A percentile compares a stretch with the other conserved stretches of the same genome.
Conservation (phyloP, 2,329 filamentous ascomycete species). For the Fusarium pseudoanthophilum region DNA sequence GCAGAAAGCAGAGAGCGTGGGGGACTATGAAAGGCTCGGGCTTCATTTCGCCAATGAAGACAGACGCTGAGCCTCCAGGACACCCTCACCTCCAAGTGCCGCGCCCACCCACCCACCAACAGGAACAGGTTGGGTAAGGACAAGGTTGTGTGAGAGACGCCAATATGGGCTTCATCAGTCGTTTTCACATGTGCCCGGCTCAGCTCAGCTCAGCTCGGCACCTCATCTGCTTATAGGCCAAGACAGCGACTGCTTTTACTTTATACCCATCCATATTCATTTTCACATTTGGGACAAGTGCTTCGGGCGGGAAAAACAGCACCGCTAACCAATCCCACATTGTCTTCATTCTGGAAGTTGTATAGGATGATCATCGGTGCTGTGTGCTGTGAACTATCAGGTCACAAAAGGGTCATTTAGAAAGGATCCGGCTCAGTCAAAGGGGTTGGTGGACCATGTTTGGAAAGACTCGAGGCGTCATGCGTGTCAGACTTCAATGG, state of each 20-base stretch:
- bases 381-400: neutral
- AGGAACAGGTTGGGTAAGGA: neutral
- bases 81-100: slow-evolving; percentile 1
- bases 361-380: neutral
- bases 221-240: slow-evolving; percentile 2
- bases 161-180: slow-evolving; percentile 23
- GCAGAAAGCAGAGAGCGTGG: neutral
- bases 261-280: slow-evolving; percentile 22
- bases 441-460: neutral
- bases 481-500: neutral
- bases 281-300: neutral
- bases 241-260: slow-evolving; percentile 2
- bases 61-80: slow-evolving; percentile 2
- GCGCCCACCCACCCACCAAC: neutral
- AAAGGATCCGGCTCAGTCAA: slow-evolving; percentile 4
- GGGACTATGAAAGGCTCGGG: neutral
- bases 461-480: neutral
- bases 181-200: neutral
- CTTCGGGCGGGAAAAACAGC: slow-evolving; percentile 21
- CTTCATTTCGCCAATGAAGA: slow-evolving; percentile 1
- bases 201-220: neutral
- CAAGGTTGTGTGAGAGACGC: neutral
- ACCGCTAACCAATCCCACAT: slow-evolving; percentile 9
- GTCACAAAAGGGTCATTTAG: neutral
- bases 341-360: slow-evolving; percentile 1